Percentiles rank a stretch among this genome's conserved stretches.
phyloP scores from a whole-genome alignment of 2,329 filamentous ascomycete species.

The Davidsoniella virescens region DNA sequence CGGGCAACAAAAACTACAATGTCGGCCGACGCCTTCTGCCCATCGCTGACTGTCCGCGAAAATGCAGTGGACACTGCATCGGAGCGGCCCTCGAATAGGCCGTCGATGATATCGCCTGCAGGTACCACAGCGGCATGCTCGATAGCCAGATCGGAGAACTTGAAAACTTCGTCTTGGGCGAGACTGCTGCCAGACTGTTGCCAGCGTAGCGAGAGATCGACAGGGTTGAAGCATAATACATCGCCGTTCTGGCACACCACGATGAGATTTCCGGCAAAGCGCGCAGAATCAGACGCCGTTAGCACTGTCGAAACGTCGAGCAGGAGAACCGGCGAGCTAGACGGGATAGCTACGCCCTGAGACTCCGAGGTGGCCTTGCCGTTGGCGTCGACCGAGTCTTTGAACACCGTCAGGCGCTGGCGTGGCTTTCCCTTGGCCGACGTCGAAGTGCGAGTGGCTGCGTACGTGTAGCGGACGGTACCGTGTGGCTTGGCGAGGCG shows the following conservation, averaged over 20 bases:
- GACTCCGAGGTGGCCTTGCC: constrained; percentile 37
- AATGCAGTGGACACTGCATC: constrained; percentile 21
- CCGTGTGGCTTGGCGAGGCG: constrained; percentile 31
- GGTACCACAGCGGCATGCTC: constrained; percentile 32
- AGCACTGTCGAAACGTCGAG: constrained; percentile 12
- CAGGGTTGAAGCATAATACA: constrained; percentile 40
- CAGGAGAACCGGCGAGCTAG: constrained; percentile 20
- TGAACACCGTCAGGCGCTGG: constrained; percentile 41
- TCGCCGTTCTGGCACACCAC: constrained; percentile 44
- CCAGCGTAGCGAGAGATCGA: constrained; percentile 30
- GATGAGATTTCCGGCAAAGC: constrained; percentile 25
- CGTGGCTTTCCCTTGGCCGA: constrained; percentile 15
- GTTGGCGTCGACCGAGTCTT: constrained; percentile 35
- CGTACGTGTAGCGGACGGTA: constrained; percentile 43
- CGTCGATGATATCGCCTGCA: constrained; percentile 33
- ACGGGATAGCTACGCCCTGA: constrained; percentile 26
- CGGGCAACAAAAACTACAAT: constrained; percentile 30
- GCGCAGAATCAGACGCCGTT: neutral
- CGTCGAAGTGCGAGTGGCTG: constrained; percentile 33
- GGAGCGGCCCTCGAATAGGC: constrained; percentile 37
- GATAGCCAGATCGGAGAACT: constrained; percentile 25
- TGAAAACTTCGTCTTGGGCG: constrained; percentile 23
- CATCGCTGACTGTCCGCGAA: constrained; percentile 4
- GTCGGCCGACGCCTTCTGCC: constrained; percentile 26
- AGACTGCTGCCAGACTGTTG: constrained; percentile 27